Evolutionary conservation across 805 yeast genomes (phyloP).

Genomic region (Metschnikowia chrysomelidarum): DNA sequence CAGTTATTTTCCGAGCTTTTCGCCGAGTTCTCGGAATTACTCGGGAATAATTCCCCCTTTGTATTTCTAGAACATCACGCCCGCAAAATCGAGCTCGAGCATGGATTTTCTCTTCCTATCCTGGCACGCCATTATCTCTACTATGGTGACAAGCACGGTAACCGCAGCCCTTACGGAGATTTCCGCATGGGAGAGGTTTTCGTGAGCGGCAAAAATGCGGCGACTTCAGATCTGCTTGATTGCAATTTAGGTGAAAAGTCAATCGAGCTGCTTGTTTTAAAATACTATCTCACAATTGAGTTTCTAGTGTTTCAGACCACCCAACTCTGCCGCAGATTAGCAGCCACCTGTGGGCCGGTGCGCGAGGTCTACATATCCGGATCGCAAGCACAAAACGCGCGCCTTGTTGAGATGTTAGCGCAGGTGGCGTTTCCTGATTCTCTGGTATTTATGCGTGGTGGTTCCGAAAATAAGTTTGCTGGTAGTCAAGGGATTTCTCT

Average conservation of each 20-base stretch:
- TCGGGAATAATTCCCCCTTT: constrained; percentile 12
- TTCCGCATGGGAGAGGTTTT: constrained; percentile 47
- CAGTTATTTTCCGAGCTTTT: constrained; percentile 48
- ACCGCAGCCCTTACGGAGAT: constrained; percentile 55
- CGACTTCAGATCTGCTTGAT: constrained; percentile 10
- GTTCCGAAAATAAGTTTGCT: constrained; percentile 5
- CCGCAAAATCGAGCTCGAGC: constrained; percentile 18
- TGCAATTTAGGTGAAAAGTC: constrained; percentile 23
- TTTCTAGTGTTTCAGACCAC: constrained; percentile 51
- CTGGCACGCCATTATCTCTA: constrained; percentile 38
- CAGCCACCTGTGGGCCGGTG: constrained; percentile 23
- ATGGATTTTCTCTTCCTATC: constrained; percentile 23
- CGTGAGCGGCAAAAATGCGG: constrained; percentile 43
- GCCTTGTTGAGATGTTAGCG: constrained; percentile 11
- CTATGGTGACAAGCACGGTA: constrained; percentile 59
- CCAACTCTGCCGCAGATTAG: constrained; percentile 32
- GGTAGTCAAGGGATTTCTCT: constrained; percentile 13
- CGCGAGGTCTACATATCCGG: constrained; percentile 46
- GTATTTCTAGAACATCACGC: constrained; percentile 24
- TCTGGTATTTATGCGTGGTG: constrained; percentile 1
- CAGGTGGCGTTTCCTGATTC: constrained; percentile 8
- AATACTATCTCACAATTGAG: constrained; percentile 48
- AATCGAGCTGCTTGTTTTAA: constrained; percentile 32
- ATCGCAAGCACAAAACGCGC: constrained; percentile 48
- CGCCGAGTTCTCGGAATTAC: constrained; percentile 22